These are phyloP conservation scores for Macrophomina phaseolina DNA, from an alignment of 2,329 filamentous ascomycete species.

Conservation along the genomic window DNA sequence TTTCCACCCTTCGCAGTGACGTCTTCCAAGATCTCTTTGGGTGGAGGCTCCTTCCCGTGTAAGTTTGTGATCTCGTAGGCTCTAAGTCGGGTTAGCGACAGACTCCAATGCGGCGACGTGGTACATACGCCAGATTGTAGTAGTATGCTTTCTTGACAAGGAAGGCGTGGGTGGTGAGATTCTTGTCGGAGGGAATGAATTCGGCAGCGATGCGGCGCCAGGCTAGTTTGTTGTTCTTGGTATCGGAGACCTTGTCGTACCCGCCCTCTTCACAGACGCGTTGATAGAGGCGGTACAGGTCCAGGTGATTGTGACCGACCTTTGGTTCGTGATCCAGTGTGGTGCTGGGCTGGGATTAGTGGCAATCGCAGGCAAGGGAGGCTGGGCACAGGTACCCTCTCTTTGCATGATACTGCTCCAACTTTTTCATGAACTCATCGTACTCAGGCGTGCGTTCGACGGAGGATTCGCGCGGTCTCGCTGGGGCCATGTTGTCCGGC, in stretches of 20 bases:
- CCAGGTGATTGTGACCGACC: constrained; percentile 76
- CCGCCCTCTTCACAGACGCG: constrained; percentile 78
- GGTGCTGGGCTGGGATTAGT: constrained; percentile 56
- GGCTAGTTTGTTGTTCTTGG: constrained; percentile 77
- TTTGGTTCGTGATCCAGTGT: constrained; percentile 80
- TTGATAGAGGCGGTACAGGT: constrained; percentile 79
- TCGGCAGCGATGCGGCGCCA: constrained; percentile 82
- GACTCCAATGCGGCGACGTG: neutral
- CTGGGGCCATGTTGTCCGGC: constrained; percentile 50
- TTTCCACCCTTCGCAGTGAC: constrained; percentile 79
- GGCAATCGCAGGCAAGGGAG: constrained; percentile 23
- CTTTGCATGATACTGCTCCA: constrained; percentile 76
- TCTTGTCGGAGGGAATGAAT: constrained; percentile 74
- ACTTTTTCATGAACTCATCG: constrained; percentile 75
- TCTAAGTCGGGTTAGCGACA: constrained; percentile 35
- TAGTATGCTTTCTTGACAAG: constrained; percentile 87
- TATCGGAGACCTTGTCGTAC: constrained; percentile 76
- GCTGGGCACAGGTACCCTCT: constrained; percentile 61
- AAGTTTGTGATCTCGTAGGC: constrained; percentile 84
- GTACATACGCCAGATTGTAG: constrained; percentile 73
- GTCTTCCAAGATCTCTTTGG: constrained; percentile 85
- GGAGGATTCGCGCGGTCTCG: constrained; percentile 49
- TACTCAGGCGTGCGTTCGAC: constrained; percentile 67
- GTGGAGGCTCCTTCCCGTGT: constrained; percentile 80
- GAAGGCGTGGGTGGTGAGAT: constrained; percentile 84